A percentile compares a stretch with the other conserved stretches of the same genome.
phyloP scores from a whole-genome alignment of 2,329 filamentous ascomycete genomes.

The Kalmusia sp. region DNA sequence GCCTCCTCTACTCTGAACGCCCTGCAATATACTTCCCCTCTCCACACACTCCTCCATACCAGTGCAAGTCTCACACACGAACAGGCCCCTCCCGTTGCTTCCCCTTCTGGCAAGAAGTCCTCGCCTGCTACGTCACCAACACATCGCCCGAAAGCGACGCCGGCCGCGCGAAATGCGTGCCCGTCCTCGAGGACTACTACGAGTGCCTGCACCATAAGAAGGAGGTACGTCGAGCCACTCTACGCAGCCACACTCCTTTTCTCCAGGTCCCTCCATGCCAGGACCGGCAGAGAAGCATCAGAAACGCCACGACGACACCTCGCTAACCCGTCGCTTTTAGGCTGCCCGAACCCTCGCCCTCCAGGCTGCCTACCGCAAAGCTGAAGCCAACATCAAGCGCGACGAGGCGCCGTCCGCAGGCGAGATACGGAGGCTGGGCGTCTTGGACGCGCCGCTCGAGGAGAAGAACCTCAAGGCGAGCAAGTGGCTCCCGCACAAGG shows the following conservation, averaged over 20 bases:
- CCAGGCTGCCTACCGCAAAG: conserved; percentile 84
- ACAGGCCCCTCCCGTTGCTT: conserved; percentile 83
- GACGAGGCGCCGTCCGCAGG: conserved; percentile 83
- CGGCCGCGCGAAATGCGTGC: conserved; percentile 86
- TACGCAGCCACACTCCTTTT: neutral
- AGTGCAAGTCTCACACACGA: neutral
- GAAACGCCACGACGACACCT: neutral
- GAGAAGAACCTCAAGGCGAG: conserved; percentile 63
- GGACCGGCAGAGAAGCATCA: neutral
- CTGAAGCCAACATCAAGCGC: conserved; percentile 74
- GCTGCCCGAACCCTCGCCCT: conserved; percentile 78
- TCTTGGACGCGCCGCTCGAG: conserved; percentile 80
- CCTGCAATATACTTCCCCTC: neutral
- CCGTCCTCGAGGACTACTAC: conserved; percentile 93
- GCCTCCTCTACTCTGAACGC: neutral
- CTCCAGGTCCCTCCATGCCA: neutral
- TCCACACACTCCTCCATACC: neutral
- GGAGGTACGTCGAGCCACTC: conserved; percentile 87
- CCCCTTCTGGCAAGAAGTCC: conserved; percentile 99
- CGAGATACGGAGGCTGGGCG: conserved; percentile 84
- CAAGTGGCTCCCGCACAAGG: conserved; percentile 52
- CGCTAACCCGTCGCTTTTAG: too few relatives aligned
- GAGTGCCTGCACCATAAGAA: conserved; percentile 99
- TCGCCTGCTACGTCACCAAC: conserved; percentile 98
- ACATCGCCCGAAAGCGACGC: conserved; percentile 77